Evolutionary conservation across 2,329 filamentous ascomycete species (phyloP), one percentile per base, ranked within the genome.

Genomic region (Microdochium bolleyi): DNA sequence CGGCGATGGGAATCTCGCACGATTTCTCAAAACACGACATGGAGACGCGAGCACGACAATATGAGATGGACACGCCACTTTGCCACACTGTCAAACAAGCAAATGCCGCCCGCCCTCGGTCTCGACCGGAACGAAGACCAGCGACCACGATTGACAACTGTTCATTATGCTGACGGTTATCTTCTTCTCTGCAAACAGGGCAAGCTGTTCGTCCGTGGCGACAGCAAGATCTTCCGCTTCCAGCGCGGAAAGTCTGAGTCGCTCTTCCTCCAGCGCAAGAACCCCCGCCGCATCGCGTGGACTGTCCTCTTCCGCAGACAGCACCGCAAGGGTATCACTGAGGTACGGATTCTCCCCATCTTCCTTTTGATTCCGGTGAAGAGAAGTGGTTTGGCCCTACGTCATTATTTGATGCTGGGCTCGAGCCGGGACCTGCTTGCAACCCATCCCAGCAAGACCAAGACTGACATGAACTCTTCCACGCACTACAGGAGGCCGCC

Each of bases 171-270:
- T 46, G 41, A 55, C 67, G 70, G 61, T 70, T 60, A 49, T 49
- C 56, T 51, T 50, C 57, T 56, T 56, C 51, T 53, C 50, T 48
- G 56, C 22, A 51, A 69, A 71, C 73, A 97, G 94, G 94, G 94
- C 83, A 97, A 97, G 84, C 88, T 99, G 82, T 99, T 92, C 83
- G 82, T 99, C 84, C 91, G 94, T 78, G 92, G 92, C 74, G 94
- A 99, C 85, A 95, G 89, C 91, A 99, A 97, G 85, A 86, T 97
- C 84, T 99, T 99, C 89, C 92, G 94, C 74, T 99, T 99, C 89
- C 91, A 96, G 80, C 96, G 95, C 80, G 91, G 94, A 83, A 99
- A 99, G 83, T 92, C 90, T 79, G 94, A 99, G 82, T 96, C 91
- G 65, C 89, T 99, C 66, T 99, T 99, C 87, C 89, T 97, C 68